Evolutionary conservation across 2,329 filamentous ascomycete genomes (phyloP).

Genomic region (Penicillium sclerotigenum): DNA sequence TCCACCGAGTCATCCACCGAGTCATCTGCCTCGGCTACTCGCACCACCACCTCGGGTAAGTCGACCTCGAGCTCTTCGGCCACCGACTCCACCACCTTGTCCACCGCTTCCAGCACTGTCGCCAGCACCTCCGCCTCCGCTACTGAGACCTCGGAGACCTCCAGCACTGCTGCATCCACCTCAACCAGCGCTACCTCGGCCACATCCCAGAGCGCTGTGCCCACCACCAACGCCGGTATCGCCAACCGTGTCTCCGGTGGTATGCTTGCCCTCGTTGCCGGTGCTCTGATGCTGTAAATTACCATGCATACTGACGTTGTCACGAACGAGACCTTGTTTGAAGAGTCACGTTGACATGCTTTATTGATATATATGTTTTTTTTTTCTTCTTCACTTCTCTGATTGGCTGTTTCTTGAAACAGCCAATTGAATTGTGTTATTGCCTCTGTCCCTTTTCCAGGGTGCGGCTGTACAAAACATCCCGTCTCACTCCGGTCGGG

Average conservation of each 20-base stretch:
- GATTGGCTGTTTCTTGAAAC: constrained; percentile 2
- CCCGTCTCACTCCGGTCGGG: background rate
- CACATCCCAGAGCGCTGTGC: constrained; percentile 20
- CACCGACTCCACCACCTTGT: constrained; percentile 17
- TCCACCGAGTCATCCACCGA: constrained; percentile 19
- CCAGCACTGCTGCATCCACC: constrained; percentile 17
- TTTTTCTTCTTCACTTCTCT: background rate
- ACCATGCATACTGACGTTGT: background rate
- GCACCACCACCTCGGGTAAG: constrained; percentile 19
- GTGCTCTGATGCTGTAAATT: constrained; percentile 35
- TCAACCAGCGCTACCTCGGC: constrained; percentile 11
- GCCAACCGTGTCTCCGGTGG: constrained; percentile 35
- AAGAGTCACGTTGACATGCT: background rate
- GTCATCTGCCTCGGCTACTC: constrained; percentile 19
- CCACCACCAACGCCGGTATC: constrained; percentile 32
- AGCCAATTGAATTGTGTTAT: background rate
- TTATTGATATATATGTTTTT: constrained; percentile 1
- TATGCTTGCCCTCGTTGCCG: constrained; percentile 36
- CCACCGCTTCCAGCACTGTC: constrained; percentile 21
- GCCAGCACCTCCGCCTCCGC: constrained; percentile 15
- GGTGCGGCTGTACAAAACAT: constrained; percentile 1
- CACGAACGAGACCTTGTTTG: background rate
- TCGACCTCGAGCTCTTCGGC: constrained; percentile 19
- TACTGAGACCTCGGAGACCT: constrained; percentile 21
- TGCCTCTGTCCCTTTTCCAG: background rate